Percentiles rank a stretch among this genome's conserved stretches.
phyloP scores from a whole-genome alignment of 2,329 filamentous ascomycete species.

The Sarocladium oryzae region DNA sequence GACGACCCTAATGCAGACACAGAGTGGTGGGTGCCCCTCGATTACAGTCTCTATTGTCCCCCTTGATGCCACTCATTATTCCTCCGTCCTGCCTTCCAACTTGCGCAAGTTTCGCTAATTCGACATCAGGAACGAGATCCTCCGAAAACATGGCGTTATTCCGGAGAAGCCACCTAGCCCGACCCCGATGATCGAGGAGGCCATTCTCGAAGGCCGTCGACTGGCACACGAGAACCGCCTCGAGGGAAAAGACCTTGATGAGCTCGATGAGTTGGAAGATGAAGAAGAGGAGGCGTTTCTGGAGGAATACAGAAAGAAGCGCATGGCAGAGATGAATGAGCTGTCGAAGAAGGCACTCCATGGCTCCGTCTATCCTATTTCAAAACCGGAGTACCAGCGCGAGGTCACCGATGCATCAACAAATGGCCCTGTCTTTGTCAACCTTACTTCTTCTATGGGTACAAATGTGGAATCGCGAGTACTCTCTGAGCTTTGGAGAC shows the following conservation, averaged over 20 bases:
- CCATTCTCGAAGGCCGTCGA: slow-evolving; percentile 73
- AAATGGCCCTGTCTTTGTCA: slow-evolving; percentile 63
- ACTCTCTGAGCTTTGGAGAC: slow-evolving; percentile 77
- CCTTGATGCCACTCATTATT: background rate
- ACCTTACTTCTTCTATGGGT: slow-evolving; percentile 71
- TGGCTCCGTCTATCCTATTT: slow-evolving; percentile 86
- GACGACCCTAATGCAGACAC: slow-evolving; percentile 96
- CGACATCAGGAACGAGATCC: slow-evolving; percentile 81
- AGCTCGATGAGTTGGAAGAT: slow-evolving; percentile 89
- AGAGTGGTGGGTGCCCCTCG: slow-evolving; percentile 63
- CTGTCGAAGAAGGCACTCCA: slow-evolving; percentile 73
- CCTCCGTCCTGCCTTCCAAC: background rate
- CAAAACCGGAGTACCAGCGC: slow-evolving; percentile 86
- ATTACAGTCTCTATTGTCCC: too few species aligned
- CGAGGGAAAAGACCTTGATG: slow-evolving; percentile 90
- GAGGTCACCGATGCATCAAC: slow-evolving; percentile 89
- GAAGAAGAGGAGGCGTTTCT: slow-evolving; percentile 92
- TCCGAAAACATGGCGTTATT: slow-evolving; percentile 92
- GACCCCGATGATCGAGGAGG: slow-evolving; percentile 93
- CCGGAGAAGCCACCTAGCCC: slow-evolving; percentile 97
- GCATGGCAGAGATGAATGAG: slow-evolving; percentile 72
- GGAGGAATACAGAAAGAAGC: slow-evolving; percentile 79
- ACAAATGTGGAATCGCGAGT: slow-evolving; percentile 81
- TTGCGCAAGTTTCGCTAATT: slow-evolving; percentile 17
- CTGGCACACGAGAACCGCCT: slow-evolving; percentile 87